Conservation (phyloP, 2,329 filamentous ascomycete species). For the Penicillium sp. region DNA sequence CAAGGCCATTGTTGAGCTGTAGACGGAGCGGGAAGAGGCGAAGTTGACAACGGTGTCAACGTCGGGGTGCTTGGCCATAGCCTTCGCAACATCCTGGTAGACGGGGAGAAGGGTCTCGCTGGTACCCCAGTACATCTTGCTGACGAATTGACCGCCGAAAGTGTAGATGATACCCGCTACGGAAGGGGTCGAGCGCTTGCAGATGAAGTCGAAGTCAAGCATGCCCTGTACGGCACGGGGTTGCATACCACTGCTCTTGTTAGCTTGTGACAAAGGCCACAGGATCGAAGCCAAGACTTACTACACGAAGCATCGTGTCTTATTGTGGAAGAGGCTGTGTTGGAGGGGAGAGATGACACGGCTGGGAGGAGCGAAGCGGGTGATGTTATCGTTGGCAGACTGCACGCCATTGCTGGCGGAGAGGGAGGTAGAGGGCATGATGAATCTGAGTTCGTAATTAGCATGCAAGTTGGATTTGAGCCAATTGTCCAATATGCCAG, state of each 20-base stretch:
- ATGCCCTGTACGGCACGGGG: slow-evolving; percentile 87
- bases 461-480: slow-evolving; percentile 1
- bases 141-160: slow-evolving; percentile 99
- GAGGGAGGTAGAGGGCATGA: slow-evolving; percentile 54
- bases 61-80: slow-evolving; percentile 91
- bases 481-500: background rate
- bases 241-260: slow-evolving; percentile 70
- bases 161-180: slow-evolving; percentile 99
- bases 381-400: slow-evolving; percentile 97
- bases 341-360: slow-evolving; percentile 83
- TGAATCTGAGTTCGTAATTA: slow-evolving; percentile 29
- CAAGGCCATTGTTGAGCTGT: slow-evolving; percentile 96
- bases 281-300: slow-evolving; percentile 42
- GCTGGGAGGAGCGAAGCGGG: slow-evolving; percentile 89
- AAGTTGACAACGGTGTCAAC: slow-evolving; percentile 99
- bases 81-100: slow-evolving; percentile 91
- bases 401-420: slow-evolving; percentile 52
- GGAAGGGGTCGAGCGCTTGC: slow-evolving; percentile 94
- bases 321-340: slow-evolving; percentile 96
- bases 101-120: slow-evolving; percentile 98
- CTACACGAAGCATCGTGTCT: slow-evolving; percentile 99
- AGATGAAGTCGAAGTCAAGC: slow-evolving; percentile 99
- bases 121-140: slow-evolving; percentile 99
- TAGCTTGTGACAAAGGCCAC: slow-evolving; percentile 6
- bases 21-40: slow-evolving; percentile 96